phyloP scores from a whole-genome alignment of 768 basidiomycete genomes.

The Dentipellis sp. region DNA sequence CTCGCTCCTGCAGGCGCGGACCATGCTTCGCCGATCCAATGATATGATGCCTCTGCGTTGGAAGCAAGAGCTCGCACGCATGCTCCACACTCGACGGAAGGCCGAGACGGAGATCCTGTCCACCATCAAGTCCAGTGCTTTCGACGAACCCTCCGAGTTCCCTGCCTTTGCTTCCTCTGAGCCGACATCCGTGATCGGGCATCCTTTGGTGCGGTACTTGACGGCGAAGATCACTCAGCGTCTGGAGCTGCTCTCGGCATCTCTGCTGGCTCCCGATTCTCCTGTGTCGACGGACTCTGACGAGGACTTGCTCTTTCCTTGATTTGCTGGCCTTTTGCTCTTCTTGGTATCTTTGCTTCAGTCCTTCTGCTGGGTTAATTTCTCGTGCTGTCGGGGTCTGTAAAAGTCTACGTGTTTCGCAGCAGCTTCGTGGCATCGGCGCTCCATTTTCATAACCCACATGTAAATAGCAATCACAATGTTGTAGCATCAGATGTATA shows the following conservation, averaged over 20 bases:
- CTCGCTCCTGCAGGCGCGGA: slow-evolving; percentile 37
- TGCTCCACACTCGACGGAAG: slow-evolving; percentile 77
- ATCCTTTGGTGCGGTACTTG: slow-evolving; percentile 19
- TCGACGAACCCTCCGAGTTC: not conserved
- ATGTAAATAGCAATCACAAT: not conserved
- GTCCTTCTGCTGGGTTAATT: no score
- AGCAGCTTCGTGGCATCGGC: no score
- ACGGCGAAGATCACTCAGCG: slow-evolving; percentile 13
- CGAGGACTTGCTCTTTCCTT: no score
- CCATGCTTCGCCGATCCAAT: slow-evolving; percentile 43
- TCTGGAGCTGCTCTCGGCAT: not conserved
- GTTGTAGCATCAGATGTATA: not conserved
- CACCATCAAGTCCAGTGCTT: slow-evolving; percentile 1
- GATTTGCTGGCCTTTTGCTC: no score
- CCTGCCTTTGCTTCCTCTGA: not conserved
- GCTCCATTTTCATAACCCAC: no score
- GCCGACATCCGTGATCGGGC: not conserved
- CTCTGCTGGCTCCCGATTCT: not conserved
- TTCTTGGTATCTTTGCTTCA: no score
- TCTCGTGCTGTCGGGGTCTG: no score
- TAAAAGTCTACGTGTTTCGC: no score
- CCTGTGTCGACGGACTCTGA: no score
- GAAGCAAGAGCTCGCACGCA: slow-evolving; percentile 73
- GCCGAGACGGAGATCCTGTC: slow-evolving; percentile 82
- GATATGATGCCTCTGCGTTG: slow-evolving; percentile 45